Percentiles rank a stretch among this genome's conserved stretches.
Evolutionary conservation across 2,329 filamentous ascomycete species (phyloP).

Genomic region (Cytospora chrysosperma): DNA sequence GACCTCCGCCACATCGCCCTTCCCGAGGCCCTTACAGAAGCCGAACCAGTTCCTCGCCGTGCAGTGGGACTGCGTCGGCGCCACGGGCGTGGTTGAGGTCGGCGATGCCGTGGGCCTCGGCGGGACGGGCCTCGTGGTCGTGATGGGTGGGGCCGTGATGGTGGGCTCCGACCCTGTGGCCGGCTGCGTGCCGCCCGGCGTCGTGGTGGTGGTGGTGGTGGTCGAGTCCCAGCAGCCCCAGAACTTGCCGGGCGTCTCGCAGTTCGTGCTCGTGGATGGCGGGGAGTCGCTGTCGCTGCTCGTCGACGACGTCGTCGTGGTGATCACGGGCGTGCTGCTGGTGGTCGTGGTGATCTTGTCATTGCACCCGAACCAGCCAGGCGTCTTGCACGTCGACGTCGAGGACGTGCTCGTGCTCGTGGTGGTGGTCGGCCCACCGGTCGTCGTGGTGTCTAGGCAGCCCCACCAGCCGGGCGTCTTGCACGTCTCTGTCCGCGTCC

Average conservation of each 20-base stretch:
- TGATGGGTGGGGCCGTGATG: slow-evolving; percentile 30
- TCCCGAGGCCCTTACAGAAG: slow-evolving; percentile 40
- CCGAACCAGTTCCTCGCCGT: slow-evolving; percentile 42
- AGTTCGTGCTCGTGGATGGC: slow-evolving; percentile 35
- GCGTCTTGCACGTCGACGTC: slow-evolving; percentile 55
- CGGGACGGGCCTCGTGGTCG: slow-evolving; percentile 32
- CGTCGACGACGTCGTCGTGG: slow-evolving; percentile 33
- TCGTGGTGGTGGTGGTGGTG: too few species aligned
- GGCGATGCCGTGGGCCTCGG: slow-evolving; percentile 34
- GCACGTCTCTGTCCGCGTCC: slow-evolving; percentile 79
- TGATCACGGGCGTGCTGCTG: slow-evolving; percentile 12
- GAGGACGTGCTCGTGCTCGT: slow-evolving; percentile 44
- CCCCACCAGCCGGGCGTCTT: slow-evolving; percentile 94
- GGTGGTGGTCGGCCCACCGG: slow-evolving; percentile 40
- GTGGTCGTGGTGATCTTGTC: slow-evolving; percentile 45
- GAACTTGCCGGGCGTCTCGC: slow-evolving; percentile 53
- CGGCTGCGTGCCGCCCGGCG: slow-evolving; percentile 23
- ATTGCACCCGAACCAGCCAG: slow-evolving; percentile 68
- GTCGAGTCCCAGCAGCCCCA: slow-evolving; percentile 52
- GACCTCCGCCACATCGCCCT: slow-evolving; percentile 28
- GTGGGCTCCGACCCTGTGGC: slow-evolving; percentile 26
- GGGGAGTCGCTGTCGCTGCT: slow-evolving; percentile 40
- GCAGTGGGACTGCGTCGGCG: slow-evolving; percentile 34
- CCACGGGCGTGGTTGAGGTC: slow-evolving; percentile 25
- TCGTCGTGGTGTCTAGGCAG: slow-evolving; percentile 66